Evolutionary conservation across 1,139 yeast genomes (phyloP), one percentile per base, ranked within the genome.

Genomic region (Geotrichum cucujoidarum): DNA sequence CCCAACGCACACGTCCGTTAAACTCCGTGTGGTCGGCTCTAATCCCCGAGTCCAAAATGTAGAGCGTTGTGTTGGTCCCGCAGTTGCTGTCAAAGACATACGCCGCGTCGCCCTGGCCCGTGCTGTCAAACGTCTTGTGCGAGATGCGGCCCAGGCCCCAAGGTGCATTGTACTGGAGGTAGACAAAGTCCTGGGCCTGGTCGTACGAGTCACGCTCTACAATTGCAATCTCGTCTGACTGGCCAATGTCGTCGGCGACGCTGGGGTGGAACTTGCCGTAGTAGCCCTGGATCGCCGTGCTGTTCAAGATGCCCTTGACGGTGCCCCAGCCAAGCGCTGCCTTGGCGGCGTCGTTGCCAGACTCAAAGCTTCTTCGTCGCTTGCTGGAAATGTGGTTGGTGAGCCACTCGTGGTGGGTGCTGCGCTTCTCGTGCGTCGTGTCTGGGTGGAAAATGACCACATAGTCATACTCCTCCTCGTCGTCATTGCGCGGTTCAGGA

Each of bases 141-240:
- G 80, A 75, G 41, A 77, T 69, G 63, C 83, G 68, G 31, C 80
- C 77, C 53, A 78, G 69, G 33, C 82, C 83, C 83, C 81, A 77
- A 14, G 81, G 79, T 32, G 41, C 53, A 45, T 46, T 59, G 58
- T 35, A 33, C 16, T 51, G 53, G 4, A 43, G 36, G 27, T 48
- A 48, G 5, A 48, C 51, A 43, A 40, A 48, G 31, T 47, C 48
- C 17, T 36, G 21, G 13, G 54, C 50, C 5, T 41, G 20, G 21
- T 61, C 64, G 2, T 50, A 32, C n/a, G 77, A 71, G 59, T 77
- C 81, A 50, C 64, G 64, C 61, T 77, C 82, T 43, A 77, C 72
- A 56, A 69, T 69, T 39, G 71, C 70, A 41, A 77, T 74, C 44
- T 66, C 63, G 0, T 74, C 74, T 55, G 69, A 66, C 29, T 60